Percentiles rank a stretch among this genome's conserved stretches.
These are phyloP conservation scores for Aspergillus versicolor DNA, from an alignment of 2,329 filamentous ascomycete species.

Conservation along the genomic window DNA sequence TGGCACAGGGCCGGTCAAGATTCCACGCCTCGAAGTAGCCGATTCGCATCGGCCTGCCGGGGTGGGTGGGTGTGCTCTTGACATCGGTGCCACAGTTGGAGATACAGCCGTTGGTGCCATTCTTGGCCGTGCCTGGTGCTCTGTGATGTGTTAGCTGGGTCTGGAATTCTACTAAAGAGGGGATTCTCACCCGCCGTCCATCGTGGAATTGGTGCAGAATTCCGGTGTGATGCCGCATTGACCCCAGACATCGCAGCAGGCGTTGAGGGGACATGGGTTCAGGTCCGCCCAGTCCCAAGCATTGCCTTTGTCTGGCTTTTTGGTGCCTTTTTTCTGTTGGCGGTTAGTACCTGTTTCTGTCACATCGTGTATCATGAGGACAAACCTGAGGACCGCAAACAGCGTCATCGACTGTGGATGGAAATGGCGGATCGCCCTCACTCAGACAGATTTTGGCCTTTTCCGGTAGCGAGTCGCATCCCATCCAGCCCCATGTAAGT, in stretches of 20 bases:
- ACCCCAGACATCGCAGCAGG: slow-evolving; percentile 47
- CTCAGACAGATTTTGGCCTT: slow-evolving; percentile 41
- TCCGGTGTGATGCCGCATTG: slow-evolving; percentile 47
- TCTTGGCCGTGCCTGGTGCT: slow-evolving; percentile 35
- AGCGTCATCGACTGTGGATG: slow-evolving; percentile 35
- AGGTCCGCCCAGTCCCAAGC: slow-evolving; percentile 31
- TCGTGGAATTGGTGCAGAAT: slow-evolving; percentile 38
- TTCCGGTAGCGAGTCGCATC: slow-evolving; percentile 36
- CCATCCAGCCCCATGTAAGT: slow-evolving; percentile 47
- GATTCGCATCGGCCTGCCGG: slow-evolving; percentile 19
- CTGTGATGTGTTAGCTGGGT: slow-evolving; percentile 11
- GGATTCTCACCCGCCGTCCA: not conserved
- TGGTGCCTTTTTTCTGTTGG: slow-evolving; percentile 37
- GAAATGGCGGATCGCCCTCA: slow-evolving; percentile 41
- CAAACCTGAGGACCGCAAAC: slow-evolving; percentile 47
- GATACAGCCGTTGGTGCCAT: slow-evolving; percentile 39
- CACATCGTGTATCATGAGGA: no score
- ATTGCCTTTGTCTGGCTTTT: slow-evolving; percentile 27
- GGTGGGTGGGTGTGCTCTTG: slow-evolving; percentile 16
- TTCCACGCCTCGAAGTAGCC: slow-evolving; percentile 38
- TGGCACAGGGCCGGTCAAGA: slow-evolving; percentile 30
- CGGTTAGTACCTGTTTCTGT: no score
- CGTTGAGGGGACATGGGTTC: slow-evolving; percentile 49
- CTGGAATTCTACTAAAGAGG: not conserved
- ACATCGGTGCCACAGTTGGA: slow-evolving; percentile 44